phyloP scores from a whole-genome alignment of 495 filamentous ascomycete genomes.

The Physcia stellaris region DNA sequence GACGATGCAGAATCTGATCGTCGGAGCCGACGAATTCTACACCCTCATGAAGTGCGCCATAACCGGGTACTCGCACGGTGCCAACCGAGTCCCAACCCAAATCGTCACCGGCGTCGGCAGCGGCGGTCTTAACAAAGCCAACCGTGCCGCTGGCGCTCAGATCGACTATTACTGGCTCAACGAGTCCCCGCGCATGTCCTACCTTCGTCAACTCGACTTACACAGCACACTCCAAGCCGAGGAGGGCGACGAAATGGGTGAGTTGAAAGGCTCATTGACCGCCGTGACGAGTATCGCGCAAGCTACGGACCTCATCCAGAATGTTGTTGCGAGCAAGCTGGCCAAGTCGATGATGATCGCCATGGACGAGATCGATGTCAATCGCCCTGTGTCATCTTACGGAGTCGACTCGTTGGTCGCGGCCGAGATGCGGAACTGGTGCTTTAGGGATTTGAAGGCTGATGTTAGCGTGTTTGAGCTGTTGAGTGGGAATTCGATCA shows the following conservation, averaged over 20 bases:
- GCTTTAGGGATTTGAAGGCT: background rate
- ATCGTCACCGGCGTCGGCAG: background rate
- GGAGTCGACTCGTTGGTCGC: background rate
- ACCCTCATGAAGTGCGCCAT: background rate
- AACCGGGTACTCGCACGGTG: background rate
- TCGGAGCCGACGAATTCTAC: background rate
- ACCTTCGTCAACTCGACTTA: background rate
- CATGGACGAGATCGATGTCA: slow-evolving; percentile 2
- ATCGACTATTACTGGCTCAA: slow-evolving; percentile 2
- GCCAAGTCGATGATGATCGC: slow-evolving; percentile 2
- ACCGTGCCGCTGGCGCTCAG: background rate
- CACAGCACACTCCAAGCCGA: background rate
- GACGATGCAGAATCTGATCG: background rate
- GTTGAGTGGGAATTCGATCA: slow-evolving; percentile 11
- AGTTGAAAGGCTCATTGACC: too few relatives aligned
- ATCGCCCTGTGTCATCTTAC: background rate
- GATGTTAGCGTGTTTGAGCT: background rate
- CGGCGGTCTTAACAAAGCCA: background rate
- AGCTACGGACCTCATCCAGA: background rate
- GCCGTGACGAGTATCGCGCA: too few relatives aligned
- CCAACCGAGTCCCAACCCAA: background rate
- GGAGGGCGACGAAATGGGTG: background rate
- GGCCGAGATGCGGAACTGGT: slow-evolving; percentile 1
- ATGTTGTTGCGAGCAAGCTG: background rate
- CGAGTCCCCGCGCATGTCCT: background rate